Evolutionary conservation across 495 filamentous ascomycete species (phyloP).

Genomic region (Cercophora samala): DNA sequence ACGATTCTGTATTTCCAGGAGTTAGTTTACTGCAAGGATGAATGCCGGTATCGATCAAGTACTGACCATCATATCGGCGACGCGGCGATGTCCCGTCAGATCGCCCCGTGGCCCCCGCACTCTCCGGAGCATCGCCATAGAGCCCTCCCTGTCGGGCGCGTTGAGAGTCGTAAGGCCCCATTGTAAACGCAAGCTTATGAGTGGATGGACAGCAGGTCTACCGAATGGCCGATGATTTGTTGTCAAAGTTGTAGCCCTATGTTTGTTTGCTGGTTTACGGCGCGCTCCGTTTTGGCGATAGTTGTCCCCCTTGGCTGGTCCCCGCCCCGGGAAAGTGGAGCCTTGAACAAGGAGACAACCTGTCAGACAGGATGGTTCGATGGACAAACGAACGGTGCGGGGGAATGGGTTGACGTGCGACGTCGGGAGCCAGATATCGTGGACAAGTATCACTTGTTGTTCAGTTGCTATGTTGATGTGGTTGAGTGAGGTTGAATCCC

Average conservation of each 20-base stretch:
- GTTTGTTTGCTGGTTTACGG: not conserved
- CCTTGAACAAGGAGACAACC: constrained; percentile 9
- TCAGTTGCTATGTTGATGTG: too few relatives aligned
- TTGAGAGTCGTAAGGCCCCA: constrained; percentile 26
- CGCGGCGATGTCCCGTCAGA: constrained; percentile 26
- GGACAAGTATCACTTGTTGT: too few relatives aligned
- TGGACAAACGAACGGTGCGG: constrained; percentile 5
- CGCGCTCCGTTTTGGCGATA: not conserved
- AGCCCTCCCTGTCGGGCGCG: constrained; percentile 15
- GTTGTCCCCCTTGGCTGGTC: constrained; percentile 14
- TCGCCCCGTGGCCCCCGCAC: constrained; percentile 15
- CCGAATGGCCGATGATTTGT: not conserved
- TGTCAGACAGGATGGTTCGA: not conserved
- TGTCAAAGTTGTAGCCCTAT: not conserved
- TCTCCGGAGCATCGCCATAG: constrained; percentile 6
- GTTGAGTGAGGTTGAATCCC: too few relatives aligned
- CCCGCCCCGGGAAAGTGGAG: constrained; percentile 18
- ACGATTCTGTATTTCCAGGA: constrained; percentile 71
- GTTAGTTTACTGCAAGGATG: constrained; percentile 10
- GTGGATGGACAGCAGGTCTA: not conserved
- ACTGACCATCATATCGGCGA: constrained; percentile 38
- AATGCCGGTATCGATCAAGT: not conserved
- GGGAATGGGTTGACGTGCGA: constrained; percentile 1
- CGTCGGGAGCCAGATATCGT: not conserved
- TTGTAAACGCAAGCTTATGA: constrained; percentile 5